These are phyloP conservation scores for Saprolegnia diclina DNA, from an alignment of 352 stramenopile genomes.

Conservation along the genomic window DNA sequence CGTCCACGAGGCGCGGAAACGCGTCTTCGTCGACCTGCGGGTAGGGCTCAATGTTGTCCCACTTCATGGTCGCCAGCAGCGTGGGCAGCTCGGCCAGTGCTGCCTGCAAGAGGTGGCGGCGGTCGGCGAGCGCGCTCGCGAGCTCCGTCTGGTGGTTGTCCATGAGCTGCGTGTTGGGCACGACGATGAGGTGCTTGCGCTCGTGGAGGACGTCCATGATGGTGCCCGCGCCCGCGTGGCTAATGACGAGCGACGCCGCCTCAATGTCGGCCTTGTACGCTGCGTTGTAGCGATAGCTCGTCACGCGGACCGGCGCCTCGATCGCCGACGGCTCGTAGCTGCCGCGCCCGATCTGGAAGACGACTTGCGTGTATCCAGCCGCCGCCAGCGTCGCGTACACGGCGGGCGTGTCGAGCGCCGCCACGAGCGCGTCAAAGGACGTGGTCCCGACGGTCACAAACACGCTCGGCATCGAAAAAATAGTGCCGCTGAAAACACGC, in stretches of 20 bases:
- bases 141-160: constrained; percentile 97
- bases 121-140: constrained; percentile 84
- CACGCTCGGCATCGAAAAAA: constrained; percentile 32
- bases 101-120: constrained; percentile 55
- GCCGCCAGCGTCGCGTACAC: constrained; percentile 44
- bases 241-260: constrained; percentile 89
- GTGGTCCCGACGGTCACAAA: constrained; percentile 95
- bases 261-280: constrained; percentile 88
- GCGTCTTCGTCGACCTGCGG: constrained; percentile 50
- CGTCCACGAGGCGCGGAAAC: constrained; percentile 64
- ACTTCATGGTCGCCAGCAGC: constrained; percentile 38
- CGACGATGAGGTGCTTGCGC: constrained; percentile 84
- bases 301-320: constrained; percentile 26
- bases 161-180: constrained; percentile 95
- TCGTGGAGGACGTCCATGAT: constrained; percentile 88
- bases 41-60: constrained; percentile 44
- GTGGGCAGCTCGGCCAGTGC: constrained; percentile 36
- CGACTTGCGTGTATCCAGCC: constrained; percentile 55
- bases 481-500: background rate
- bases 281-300: constrained; percentile 86
- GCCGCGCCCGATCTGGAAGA: constrained; percentile 81
- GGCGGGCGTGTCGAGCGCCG: constrained; percentile 54
- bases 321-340: constrained; percentile 42
- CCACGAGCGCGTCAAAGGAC: constrained; percentile 88
- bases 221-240: constrained; percentile 91